Evolutionary conservation across 2,329 filamentous ascomycete species (phyloP), one percentile per base, ranked within the genome.

Genomic region (Aspergillus clavatus): DNA sequence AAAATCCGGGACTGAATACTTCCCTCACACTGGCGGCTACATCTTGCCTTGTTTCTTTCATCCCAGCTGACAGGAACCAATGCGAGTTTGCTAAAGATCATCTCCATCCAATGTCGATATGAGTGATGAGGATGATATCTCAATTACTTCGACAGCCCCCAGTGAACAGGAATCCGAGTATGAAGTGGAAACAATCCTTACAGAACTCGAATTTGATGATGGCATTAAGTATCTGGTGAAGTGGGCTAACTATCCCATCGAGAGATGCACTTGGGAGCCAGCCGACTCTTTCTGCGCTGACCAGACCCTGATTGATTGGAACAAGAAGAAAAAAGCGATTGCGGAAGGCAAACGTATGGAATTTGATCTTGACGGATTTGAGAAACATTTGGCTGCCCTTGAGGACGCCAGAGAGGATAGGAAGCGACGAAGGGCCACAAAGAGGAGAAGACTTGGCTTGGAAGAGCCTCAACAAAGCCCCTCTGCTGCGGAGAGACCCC

Each of bases 191-290:
- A 65, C 66, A 12, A 72, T 85, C 26, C 61, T 81, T 14, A 71
- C 72, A 1, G 74, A 82, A 55, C 65, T 53, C 1, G 48, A 62
- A 7, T 43, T 58, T 3, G 52, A 68, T 4, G 61, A 61, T 8
- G 65, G 65, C 4, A 57, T 59, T 12, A 63, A 57, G 19, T 88
- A 81, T 57, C 72, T 89, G 1, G 76, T 87, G 18, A 75, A 79
- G 47, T 89, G 84, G 85, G 68, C 72, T 21, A 75, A 70, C 2
- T 89, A 83, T 56, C 69, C 73, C 1, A 50, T 81, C 4, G 62
- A 79, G n/a, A 63, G 77, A 46, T 72, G 74, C 44, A 82, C 79
- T 0, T 81, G 75, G 76, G 75, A 81, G 50, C 73, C 75, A 1
- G 57, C 55, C 14, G 62, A 67, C 2, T 63, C 65, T 37, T 74